Conservation (phyloP, 2,329 filamentous ascomycete genomes). For the Venturia nashicola region DNA sequence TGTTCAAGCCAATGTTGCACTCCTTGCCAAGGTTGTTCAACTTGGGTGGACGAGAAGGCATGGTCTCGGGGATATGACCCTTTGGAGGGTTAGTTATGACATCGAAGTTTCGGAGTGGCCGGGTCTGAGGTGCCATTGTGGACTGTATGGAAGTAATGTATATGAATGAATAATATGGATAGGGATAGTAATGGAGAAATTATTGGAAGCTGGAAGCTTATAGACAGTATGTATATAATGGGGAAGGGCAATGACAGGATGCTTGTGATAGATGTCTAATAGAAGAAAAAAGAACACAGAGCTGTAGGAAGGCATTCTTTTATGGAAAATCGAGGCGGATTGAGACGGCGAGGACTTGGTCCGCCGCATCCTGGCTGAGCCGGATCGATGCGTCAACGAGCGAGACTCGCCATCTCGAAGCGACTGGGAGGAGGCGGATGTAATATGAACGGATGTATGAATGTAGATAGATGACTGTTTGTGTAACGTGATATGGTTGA, state of each 20-base stretch:
- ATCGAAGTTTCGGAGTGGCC: neutral
- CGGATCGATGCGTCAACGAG: neutral
- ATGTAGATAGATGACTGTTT: neutral
- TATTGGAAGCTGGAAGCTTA: neutral
- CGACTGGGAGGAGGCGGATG: neutral
- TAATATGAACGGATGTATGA: neutral
- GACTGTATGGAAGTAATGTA: neutral
- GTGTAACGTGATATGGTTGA: neutral
- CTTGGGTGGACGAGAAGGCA: slow-evolving; percentile 4
- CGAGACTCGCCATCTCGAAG: neutral
- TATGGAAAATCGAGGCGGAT: neutral
- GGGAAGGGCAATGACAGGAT: neutral
- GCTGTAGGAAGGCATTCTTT: neutral
- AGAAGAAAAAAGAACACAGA: neutral
- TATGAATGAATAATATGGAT: neutral
- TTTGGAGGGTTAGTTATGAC: neutral
- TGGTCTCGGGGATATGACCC: neutral
- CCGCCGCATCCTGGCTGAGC: neutral
- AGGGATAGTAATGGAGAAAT: neutral
- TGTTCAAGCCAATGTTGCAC: slow-evolving; percentile 8
- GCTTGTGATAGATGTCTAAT: neutral
- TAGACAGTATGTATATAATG: neutral
- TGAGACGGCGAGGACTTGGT: neutral
- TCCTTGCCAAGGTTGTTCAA: slow-evolving; percentile 9
- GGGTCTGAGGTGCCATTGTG: neutral